These are phyloP conservation scores for Paraglomus occultum DNA, from an alignment of 192 early-diverging fungal species.

Conservation along the genomic window DNA sequence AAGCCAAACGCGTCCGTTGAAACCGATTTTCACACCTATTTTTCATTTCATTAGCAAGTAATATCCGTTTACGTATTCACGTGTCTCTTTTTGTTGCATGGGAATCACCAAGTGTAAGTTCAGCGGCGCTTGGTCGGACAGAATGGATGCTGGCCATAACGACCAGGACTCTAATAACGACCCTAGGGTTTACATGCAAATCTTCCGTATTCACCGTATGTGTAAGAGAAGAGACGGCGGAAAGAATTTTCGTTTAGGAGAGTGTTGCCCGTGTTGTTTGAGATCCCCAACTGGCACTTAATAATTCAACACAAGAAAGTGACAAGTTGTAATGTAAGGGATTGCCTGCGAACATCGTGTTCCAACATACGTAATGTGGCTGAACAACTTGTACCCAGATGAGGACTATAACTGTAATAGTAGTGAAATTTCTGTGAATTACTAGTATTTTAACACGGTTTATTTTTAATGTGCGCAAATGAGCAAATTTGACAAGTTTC, in stretches of 20 bases:
- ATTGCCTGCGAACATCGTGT: conserved; percentile 16
- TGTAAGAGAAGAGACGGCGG: conserved; percentile 7
- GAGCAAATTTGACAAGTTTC: background rate
- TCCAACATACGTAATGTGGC: background rate
- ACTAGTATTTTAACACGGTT: background rate
- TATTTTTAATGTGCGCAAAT: background rate
- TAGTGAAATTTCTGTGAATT: background rate
- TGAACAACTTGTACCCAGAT: background rate
- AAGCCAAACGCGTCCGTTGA: no score
- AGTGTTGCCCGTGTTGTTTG: background rate
- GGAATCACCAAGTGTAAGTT: conserved; percentile 13
- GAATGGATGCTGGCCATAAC: no score
- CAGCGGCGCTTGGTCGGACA: no score
- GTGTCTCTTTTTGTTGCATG: conserved; percentile 26
- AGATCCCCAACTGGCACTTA: conserved; percentile 5
- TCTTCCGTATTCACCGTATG: conserved; percentile 17
- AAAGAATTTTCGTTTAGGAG: conserved; percentile 5
- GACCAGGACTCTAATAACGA: no score
- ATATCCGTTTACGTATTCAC: background rate
- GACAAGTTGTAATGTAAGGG: background rate
- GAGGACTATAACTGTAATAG: background rate
- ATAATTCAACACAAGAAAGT: conserved; percentile 6
- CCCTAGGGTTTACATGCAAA: conserved; percentile 25
- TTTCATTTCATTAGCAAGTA: background rate
- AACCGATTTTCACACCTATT: no score